phyloP scores from a whole-genome alignment of 2,329 filamentous ascomycete species.

The Cephalotrichum gorgonifer region DNA sequence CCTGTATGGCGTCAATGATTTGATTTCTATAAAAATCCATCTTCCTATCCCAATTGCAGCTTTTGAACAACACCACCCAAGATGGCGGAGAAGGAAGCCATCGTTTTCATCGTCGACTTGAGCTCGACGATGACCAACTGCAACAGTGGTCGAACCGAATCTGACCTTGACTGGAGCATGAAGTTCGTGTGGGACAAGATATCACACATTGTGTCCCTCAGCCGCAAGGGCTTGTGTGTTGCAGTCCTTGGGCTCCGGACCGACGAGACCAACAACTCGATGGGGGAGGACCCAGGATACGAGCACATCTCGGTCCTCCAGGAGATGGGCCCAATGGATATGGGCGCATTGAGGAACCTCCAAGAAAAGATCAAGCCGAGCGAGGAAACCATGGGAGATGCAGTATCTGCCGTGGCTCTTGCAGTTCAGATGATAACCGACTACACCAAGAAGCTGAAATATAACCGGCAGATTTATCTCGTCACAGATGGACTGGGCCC shows the following conservation, averaged over 20 bases:
- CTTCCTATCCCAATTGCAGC: background rate
- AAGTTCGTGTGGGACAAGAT: conserved; percentile 91
- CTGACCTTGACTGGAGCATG: conserved; percentile 82
- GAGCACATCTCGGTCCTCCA: conserved; percentile 74
- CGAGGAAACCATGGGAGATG: conserved; percentile 61
- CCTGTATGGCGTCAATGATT: background rate
- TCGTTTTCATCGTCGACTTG: conserved; percentile 83
- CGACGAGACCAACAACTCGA: conserved; percentile 60
- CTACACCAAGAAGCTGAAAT: conserved; percentile 75
- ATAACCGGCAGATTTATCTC: conserved; percentile 68
- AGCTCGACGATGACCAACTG: conserved; percentile 72
- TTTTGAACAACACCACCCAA: conserved; percentile 13
- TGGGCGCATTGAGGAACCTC: conserved; percentile 60
- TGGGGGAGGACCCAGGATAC: conserved; percentile 63
- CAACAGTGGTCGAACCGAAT: conserved; percentile 60
- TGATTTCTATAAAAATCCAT: background rate
- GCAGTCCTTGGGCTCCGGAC: conserved; percentile 79
- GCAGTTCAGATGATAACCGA: conserved; percentile 77
- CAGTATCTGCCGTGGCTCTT: conserved; percentile 77
- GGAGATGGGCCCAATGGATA: conserved; percentile 45
- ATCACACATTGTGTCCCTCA: conserved; percentile 57
- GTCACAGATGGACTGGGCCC: conserved; percentile 70
- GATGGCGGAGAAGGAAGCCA: conserved; percentile 92
- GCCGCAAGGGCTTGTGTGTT: conserved; percentile 57
- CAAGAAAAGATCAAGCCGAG: conserved; percentile 56